Evolutionary conservation across 352 stramenopile species (phyloP).

Genomic region (Globisporangium rhizosaccharum): DNA sequence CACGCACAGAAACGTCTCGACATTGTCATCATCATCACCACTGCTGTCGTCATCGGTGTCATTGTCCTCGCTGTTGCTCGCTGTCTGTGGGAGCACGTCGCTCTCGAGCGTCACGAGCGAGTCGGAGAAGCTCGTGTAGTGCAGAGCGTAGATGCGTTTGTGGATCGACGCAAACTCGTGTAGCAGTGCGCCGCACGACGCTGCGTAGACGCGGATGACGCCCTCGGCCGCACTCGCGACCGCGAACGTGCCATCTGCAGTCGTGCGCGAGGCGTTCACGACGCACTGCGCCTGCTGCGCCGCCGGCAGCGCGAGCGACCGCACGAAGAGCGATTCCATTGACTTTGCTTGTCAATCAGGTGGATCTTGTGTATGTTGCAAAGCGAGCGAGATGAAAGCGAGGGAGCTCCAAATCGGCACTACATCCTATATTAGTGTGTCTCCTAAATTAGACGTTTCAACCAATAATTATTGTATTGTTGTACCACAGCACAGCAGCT

Average conservation of each 20-base stretch:
- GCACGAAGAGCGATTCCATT: conserved; percentile 72
- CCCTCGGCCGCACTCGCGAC: conserved; percentile 53
- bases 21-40: conserved; percentile 23
- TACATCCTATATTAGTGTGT: too few relatives aligned
- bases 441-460: too few relatives aligned
- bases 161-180: conserved; percentile 83
- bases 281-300: conserved; percentile 38
- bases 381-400: too few relatives aligned
- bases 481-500: too few relatives aligned
- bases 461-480: too few relatives aligned
- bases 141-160: conserved; percentile 53
- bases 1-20: conserved; percentile 79
- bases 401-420: too few relatives aligned
- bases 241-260: conserved; percentile 67
- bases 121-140: conserved; percentile 86
- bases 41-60: conserved; percentile 11
- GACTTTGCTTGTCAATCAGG: too few relatives aligned
- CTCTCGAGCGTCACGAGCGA: conserved; percentile 83
- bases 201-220: conserved; percentile 77
- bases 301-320: conserved; percentile 42
- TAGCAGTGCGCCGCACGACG: conserved; percentile 64
- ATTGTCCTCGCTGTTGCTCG: conserved; percentile 9
- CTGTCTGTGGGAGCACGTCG: conserved; percentile 9
- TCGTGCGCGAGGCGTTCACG: conserved; percentile 52
- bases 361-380: too few relatives aligned